Conservation (phyloP, 192 early-diverging fungal species). For the Phycomyces blakesleeanus region DNA sequence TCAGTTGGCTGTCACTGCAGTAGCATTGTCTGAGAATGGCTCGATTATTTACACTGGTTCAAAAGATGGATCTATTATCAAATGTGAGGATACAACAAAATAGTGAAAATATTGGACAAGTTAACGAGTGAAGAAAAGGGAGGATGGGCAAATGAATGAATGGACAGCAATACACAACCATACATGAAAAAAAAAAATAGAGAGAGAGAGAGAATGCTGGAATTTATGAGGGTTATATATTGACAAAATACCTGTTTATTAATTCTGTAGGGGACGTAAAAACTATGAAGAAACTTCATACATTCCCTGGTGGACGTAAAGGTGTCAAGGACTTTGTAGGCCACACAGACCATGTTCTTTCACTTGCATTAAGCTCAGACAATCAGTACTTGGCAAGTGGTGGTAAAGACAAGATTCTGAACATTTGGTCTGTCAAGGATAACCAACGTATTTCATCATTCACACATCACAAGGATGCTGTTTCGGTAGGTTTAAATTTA, state of each 20-base stretch:
- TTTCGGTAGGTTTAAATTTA: constrained; percentile 51
- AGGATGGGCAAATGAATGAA: too few relatives aligned
- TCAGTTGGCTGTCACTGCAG: constrained; percentile 75
- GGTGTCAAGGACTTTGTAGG: constrained; percentile 56
- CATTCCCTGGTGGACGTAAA: constrained; percentile 76
- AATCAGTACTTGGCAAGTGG: constrained; percentile 75
- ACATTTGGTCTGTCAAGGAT: constrained; percentile 85
- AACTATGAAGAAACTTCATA: constrained; percentile 62
- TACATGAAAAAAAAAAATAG: too few relatives aligned
- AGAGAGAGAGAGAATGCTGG: too few relatives aligned
- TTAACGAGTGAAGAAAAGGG: too few relatives aligned
- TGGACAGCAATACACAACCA: too few relatives aligned
- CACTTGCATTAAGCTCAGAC: constrained; percentile 66
- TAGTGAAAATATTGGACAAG: neutral
- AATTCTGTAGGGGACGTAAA: constrained; percentile 65
- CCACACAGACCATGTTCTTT: constrained; percentile 73
- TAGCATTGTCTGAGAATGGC: constrained; percentile 66
- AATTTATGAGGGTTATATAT: too few relatives aligned
- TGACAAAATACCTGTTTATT: too few relatives aligned
- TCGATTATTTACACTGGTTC: constrained; percentile 76
- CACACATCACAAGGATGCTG: constrained; percentile 88
- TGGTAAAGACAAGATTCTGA: constrained; percentile 85
- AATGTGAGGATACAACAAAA: constrained; percentile 50
- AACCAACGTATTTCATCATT: constrained; percentile 71
- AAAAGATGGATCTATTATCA: constrained; percentile 92